Evolutionary conservation across 2,329 filamentous ascomycete species (phyloP).

Genomic region (Lachnellula arida): DNA sequence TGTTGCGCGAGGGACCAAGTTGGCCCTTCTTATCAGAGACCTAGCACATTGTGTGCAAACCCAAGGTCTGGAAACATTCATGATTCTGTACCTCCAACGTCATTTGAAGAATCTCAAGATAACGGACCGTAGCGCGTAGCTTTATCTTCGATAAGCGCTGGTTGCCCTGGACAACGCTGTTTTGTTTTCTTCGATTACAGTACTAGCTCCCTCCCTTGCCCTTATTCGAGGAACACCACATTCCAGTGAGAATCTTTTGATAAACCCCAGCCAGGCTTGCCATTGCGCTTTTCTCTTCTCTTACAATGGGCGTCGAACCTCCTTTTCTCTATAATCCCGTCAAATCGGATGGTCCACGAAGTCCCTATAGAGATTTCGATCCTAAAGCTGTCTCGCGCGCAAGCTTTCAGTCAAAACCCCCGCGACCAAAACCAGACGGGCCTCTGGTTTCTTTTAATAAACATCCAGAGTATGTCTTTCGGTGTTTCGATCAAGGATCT

Average conservation of each 20-base stretch:
- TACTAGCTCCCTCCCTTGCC: conserved; percentile 13
- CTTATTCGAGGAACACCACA: conserved; percentile 17
- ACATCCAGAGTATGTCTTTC: conserved; percentile 70
- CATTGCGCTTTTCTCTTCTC: background rate
- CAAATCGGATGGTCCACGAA: conserved; percentile 43
- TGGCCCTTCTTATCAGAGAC: conserved; percentile 4
- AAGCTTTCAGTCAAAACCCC: conserved; percentile 62
- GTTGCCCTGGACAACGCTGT: conserved; percentile 1
- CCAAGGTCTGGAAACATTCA: conserved; percentile 24
- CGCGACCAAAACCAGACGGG: conserved; percentile 62
- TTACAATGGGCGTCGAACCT: conserved; percentile 51
- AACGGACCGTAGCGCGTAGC: conserved; percentile 2
- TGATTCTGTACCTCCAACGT: conserved; percentile 15
- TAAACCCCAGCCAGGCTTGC: conserved; percentile 5
- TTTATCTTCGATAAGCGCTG: background rate
- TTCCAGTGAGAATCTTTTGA: conserved; percentile 16
- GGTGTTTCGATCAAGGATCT: background rate
- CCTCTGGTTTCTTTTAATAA: conserved; percentile 78
- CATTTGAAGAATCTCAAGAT: conserved; percentile 5
- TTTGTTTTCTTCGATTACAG: conserved; percentile 6
- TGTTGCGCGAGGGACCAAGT: background rate
- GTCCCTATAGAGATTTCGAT: conserved; percentile 63
- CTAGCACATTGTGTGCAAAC: conserved; percentile 26
- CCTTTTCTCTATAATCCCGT: conserved; percentile 68
- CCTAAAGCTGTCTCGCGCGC: conserved; percentile 81